Conservation (phyloP, 352 stramenopile species). For the Pythium sukuiense region DNA sequence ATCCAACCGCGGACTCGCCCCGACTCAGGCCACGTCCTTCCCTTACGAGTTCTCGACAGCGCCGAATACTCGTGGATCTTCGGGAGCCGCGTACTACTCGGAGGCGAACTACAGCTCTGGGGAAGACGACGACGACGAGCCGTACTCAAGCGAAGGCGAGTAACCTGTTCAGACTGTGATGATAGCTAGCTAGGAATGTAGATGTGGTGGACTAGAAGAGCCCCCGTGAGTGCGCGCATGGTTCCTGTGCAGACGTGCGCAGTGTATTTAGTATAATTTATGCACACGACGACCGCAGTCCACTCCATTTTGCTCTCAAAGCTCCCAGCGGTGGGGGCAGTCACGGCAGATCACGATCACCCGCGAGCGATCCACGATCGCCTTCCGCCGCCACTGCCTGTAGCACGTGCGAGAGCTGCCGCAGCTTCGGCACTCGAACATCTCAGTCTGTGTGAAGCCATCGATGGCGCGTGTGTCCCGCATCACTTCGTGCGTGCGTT, state of each 20-base stretch:
- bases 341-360: conserved; percentile 80
- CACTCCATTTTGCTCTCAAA: conserved; percentile 30
- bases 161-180: neutral
- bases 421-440: conserved; percentile 84
- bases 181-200: neutral
- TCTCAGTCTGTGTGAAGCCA: conserved; percentile 69
- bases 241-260: neutral
- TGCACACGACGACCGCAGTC: conserved; percentile 10
- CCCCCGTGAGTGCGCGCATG: conserved; percentile 1
- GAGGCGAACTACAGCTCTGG: conserved; percentile 23
- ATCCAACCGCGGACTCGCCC: neutral
- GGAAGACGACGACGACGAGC: conserved; percentile 22
- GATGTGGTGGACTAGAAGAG: too few relatives aligned
- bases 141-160: conserved; percentile 30
- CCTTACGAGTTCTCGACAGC: conserved; percentile 22
- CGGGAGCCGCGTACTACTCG: conserved; percentile 15
- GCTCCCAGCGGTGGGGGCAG: conserved; percentile 78
- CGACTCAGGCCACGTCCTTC: conserved; percentile 17
- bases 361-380: conserved; percentile 78
- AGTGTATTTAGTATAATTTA: conserved; percentile 39
- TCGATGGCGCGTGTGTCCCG: conserved; percentile 61
- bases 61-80: neutral
- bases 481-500: conserved; percentile 84
- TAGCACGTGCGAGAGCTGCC: conserved; percentile 75
- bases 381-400: conserved; percentile 80